Conservation (phyloP, 352 stramenopile species). For the Pythium phragmitis region DNA sequence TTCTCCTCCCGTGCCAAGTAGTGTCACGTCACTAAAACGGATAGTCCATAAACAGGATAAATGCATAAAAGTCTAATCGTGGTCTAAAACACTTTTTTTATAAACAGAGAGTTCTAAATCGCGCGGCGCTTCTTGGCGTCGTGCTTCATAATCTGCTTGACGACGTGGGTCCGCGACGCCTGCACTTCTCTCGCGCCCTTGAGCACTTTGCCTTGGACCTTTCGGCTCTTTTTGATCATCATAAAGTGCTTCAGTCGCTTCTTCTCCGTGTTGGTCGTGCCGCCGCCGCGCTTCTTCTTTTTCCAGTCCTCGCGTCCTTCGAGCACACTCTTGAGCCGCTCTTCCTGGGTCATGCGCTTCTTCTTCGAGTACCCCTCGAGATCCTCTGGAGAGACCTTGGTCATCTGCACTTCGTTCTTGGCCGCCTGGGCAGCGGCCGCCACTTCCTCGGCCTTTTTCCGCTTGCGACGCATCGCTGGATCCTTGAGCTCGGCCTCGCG, state of each 20-base stretch:
- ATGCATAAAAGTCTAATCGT: no score
- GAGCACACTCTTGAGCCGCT: conserved; percentile 80
- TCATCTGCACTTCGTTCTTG: conserved; percentile 41
- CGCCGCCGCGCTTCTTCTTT: conserved; percentile 90
- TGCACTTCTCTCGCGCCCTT: conserved; percentile 86
- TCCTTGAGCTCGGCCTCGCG: conserved; percentile 77
- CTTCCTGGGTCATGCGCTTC: conserved; percentile 86
- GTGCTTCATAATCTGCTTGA: conserved; percentile 82
- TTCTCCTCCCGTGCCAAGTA: conserved; percentile 14
- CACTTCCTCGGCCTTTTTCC: conserved; percentile 71
- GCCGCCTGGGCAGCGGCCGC: conserved; percentile 29
- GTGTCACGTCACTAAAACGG: conserved; percentile 10
- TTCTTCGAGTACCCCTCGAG: conserved; percentile 89
- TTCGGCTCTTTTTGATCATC: conserved; percentile 96
- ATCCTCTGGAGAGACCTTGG: conserved; percentile 77
- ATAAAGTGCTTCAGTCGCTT: conserved; percentile 97
- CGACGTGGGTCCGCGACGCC: conserved; percentile 67
- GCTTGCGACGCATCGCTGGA: conserved; percentile 76
- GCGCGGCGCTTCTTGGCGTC: conserved; percentile 74
- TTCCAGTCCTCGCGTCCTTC: conserved; percentile 92
- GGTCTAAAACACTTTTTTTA: not conserved
- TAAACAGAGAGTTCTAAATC: conserved; percentile 18
- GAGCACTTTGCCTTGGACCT: conserved; percentile 89
- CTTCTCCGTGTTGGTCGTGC: conserved; percentile 98
- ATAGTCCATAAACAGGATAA: not conserved